Percentiles rank a stretch among this genome's conserved stretches.
Evolutionary conservation across 2,329 filamentous ascomycete species (phyloP).

Genomic region (Cercospora sp.): DNA sequence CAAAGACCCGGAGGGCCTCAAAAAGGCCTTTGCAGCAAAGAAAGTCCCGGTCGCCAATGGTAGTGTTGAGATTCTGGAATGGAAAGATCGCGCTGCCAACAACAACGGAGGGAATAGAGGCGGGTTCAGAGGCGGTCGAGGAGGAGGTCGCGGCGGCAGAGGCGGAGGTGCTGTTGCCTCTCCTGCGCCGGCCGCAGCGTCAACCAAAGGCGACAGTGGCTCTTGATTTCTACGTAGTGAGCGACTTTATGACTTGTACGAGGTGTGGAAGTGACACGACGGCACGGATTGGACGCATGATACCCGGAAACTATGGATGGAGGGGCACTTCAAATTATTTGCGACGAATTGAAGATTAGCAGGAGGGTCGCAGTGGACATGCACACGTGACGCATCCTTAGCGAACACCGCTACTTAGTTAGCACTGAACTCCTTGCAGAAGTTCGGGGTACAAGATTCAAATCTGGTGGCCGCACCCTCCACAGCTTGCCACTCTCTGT

Average conservation of each 20-base stretch:
- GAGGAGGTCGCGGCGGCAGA: slow-evolving; percentile 20
- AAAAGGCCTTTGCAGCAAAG: slow-evolving; percentile 78
- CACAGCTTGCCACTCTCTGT: background rate
- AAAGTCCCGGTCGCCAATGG: slow-evolving; percentile 81
- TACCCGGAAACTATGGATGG: background rate
- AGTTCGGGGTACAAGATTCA: background rate
- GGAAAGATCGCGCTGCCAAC: slow-evolving; percentile 56
- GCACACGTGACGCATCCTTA: background rate
- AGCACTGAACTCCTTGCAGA: background rate
- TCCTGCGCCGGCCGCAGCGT: slow-evolving; percentile 6
- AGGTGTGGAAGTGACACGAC: background rate
- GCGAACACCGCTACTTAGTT: background rate
- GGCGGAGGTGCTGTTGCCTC: slow-evolving; percentile 20
- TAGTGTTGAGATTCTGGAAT: slow-evolving; percentile 81
- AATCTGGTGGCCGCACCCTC: background rate
- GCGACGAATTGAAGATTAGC: background rate
- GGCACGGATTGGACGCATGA: background rate
- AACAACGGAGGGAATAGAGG: slow-evolving; percentile 23
- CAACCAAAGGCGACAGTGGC: background rate
- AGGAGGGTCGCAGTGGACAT: background rate
- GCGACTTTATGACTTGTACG: background rate
- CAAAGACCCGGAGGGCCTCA: slow-evolving; percentile 67
- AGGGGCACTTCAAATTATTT: background rate
- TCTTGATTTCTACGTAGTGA: background rate
- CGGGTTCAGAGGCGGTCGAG: slow-evolving; percentile 24